Evolutionary conservation across 192 early-diverging fungal genomes (phyloP).

Genomic region (Haplosporangium gracile): DNA sequence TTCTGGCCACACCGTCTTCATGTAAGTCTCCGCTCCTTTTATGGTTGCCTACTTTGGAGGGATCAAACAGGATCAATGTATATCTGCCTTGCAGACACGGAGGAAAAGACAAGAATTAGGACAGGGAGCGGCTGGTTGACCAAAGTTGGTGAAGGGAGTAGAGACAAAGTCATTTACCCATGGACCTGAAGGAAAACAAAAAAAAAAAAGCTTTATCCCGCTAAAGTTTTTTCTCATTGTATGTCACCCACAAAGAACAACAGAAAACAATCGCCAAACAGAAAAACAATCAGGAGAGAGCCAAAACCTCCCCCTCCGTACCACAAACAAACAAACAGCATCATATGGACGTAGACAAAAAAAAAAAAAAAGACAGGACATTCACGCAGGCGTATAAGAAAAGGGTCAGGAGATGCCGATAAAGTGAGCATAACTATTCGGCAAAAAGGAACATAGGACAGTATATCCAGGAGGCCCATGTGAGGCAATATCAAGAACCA

Average conservation of each 20-base stretch:
- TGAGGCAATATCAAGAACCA: not conserved
- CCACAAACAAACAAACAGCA: not conserved
- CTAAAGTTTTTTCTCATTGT: not conserved
- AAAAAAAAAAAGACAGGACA: not conserved
- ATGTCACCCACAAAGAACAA: not conserved
- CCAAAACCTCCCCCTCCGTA: too few relatives aligned
- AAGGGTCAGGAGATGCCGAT: not conserved
- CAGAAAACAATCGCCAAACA: not conserved
- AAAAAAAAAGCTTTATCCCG: too few relatives aligned
- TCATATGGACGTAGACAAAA: not conserved
- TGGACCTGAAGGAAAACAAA: not conserved
- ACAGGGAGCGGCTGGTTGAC: not conserved
- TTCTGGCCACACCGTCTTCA: conserved; percentile 59
- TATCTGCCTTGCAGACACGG: too few relatives aligned
- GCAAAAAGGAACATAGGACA: not conserved
- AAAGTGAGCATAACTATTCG: not conserved
- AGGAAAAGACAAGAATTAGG: not conserved
- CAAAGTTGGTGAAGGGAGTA: not conserved
- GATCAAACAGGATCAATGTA: not conserved
- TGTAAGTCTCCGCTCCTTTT: conserved; percentile 28
- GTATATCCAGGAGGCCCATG: not conserved
- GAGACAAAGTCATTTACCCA: not conserved
- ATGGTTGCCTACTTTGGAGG: not conserved
- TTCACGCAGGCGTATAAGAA: not conserved
- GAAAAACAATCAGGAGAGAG: not conserved